A percentile compares a stretch with the other conserved stretches of the same genome.
These are phyloP conservation scores for Daldinia eschscholtzii DNA, from an alignment of 2,329 filamentous ascomycete genomes.

Conservation along the genomic window DNA sequence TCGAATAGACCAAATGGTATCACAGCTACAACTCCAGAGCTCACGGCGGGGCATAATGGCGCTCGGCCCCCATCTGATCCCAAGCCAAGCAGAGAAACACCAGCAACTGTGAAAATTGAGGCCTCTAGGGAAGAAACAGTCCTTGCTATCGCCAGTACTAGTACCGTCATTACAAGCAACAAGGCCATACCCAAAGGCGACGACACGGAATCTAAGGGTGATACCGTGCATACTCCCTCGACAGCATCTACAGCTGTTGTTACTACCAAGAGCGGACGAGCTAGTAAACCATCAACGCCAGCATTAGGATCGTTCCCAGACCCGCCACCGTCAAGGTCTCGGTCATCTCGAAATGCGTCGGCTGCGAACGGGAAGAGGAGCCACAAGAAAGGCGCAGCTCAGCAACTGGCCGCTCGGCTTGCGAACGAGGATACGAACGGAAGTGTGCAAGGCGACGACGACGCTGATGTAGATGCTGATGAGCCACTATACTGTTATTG, in stretches of 20 bases:
- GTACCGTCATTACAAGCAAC: slow-evolving; percentile 49
- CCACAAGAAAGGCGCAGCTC: slow-evolving; percentile 69
- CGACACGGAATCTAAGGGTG: slow-evolving; percentile 61
- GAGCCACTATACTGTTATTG: slow-evolving; percentile 85
- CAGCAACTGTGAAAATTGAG: slow-evolving; percentile 55
- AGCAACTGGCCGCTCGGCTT: slow-evolving; percentile 53
- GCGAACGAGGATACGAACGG: slow-evolving; percentile 60
- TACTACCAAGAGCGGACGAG: slow-evolving; percentile 73
- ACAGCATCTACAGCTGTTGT: slow-evolving; percentile 58
- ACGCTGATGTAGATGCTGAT: slow-evolving; percentile 74
- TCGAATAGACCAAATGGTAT: slow-evolving; percentile 72
- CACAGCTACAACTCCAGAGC: slow-evolving; percentile 56
- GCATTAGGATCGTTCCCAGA: slow-evolving; percentile 72
- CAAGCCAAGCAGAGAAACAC: slow-evolving; percentile 65
- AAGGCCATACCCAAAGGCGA: slow-evolving; percentile 61
- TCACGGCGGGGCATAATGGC: slow-evolving; percentile 49
- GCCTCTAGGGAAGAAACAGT: slow-evolving; percentile 52
- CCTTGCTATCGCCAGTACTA: slow-evolving; percentile 46
- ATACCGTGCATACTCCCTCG: slow-evolving; percentile 55
- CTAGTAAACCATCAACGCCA: slow-evolving; percentile 76
- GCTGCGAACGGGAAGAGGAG: slow-evolving; percentile 62
- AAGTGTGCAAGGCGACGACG: slow-evolving; percentile 61
- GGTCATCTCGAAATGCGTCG: slow-evolving; percentile 63
- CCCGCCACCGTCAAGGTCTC: slow-evolving; percentile 59
- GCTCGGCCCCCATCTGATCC: slow-evolving; percentile 58